These are phyloP conservation scores for Fistulinella prunicolor DNA, from an alignment of 768 basidiomycete genomes.

Conservation along the genomic window DNA sequence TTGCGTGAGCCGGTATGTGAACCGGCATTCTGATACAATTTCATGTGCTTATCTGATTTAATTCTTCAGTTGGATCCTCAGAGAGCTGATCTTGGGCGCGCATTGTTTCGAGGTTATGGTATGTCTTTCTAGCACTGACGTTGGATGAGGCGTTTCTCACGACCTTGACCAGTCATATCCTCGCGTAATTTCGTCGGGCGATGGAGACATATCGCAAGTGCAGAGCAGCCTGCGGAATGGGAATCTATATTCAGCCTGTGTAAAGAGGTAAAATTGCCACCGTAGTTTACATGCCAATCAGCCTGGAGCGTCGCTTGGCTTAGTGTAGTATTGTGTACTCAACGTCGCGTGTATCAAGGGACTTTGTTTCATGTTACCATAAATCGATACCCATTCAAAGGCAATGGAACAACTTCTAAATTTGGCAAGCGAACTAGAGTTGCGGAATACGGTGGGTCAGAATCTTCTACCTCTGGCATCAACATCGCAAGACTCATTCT, in stretches of 20 bases:
- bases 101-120: conserved; percentile 52
- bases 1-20: conserved; percentile 48
- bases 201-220: conserved; percentile 36
- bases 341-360: not conserved
- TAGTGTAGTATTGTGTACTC: too few relatives aligned
- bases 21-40: not conserved
- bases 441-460: too few relatives aligned
- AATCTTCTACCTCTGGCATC: not conserved
- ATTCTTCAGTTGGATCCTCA: conserved; percentile 21
- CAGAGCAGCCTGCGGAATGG: conserved; percentile 39
- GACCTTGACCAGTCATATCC: conserved; percentile 39
- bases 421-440: conserved; percentile 3
- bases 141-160: conserved; percentile 8
- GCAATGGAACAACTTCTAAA: not conserved
- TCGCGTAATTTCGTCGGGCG: conserved; percentile 53
- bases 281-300: conserved; percentile 5
- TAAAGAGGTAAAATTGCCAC: conserved; percentile 32
- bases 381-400: too few relatives aligned
- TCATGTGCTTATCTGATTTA: conserved; percentile 4
- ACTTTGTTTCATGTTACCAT: too few relatives aligned
- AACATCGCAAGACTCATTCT: too few relatives aligned
- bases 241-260: conserved; percentile 54
- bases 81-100: conserved; percentile 32
- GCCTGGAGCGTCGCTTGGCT: too few relatives aligned
- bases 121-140: not conserved